phyloP scores from a whole-genome alignment of 2,329 filamentous ascomycete genomes.

The Podosphaera leucotricha region DNA sequence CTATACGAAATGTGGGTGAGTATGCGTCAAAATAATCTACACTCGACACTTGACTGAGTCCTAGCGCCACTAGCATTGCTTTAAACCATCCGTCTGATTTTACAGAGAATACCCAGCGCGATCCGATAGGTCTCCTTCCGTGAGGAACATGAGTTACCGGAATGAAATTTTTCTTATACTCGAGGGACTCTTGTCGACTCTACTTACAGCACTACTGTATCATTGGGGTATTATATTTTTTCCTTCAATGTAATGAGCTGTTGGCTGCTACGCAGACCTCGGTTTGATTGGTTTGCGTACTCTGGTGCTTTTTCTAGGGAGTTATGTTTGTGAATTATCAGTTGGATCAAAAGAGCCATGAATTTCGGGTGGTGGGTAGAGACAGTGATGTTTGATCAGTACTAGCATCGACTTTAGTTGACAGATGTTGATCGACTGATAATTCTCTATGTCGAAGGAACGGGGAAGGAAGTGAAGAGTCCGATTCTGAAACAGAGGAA shows the following conservation, averaged over 20 bases:
- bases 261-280: neutral
- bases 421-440: neutral
- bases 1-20: neutral
- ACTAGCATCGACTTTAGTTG: neutral
- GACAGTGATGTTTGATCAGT: neutral
- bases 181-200: neutral
- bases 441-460: neutral
- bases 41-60: neutral
- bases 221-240: neutral
- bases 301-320: neutral
- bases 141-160: neutral
- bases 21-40: neutral
- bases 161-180: neutral
- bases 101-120: neutral
- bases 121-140: neutral
- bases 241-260: neutral
- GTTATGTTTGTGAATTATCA: neutral
- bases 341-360: neutral
- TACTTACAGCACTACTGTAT: neutral
- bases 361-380: neutral
- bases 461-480: neutral
- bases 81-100: slow-evolving; percentile 1
- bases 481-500: neutral
- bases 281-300: neutral
- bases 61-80: neutral